Conservation (phyloP, 768 basidiomycete genomes). For the Hypholoma fasciculare region DNA sequence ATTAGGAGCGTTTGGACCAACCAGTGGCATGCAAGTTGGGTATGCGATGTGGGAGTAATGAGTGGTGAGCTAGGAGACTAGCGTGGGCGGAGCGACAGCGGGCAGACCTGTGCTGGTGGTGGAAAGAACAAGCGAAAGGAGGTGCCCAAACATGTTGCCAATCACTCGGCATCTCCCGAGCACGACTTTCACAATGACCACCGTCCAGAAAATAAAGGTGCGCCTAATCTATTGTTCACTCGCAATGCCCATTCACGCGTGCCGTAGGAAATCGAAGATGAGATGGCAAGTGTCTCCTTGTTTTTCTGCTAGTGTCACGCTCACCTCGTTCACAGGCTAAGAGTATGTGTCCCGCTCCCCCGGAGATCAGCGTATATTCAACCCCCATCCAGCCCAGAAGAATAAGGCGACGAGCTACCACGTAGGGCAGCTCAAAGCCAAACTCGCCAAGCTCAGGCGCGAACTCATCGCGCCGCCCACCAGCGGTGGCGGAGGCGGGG, state of each 20-base stretch:
- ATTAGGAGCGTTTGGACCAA: conserved; percentile 37
- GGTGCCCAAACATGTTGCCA: conserved; percentile 19
- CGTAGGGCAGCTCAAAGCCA: conserved; percentile 95
- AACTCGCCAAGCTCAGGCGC: conserved; percentile 94
- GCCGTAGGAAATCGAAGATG: conserved; percentile 89
- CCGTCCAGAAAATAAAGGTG: conserved; percentile 89
- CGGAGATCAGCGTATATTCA: conserved; percentile 4
- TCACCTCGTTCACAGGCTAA: conserved; percentile 53
- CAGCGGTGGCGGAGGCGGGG: conserved; percentile 85
- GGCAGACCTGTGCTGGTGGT: conserved; percentile 12
- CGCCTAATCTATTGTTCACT: conserved; percentile 20
- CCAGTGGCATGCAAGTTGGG: conserved; percentile 47
- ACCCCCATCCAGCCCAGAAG: conserved; percentile 69
- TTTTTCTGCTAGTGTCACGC: conserved; percentile 15
- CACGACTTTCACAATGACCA: conserved; percentile 65
- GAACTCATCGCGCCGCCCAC: conserved; percentile 83
- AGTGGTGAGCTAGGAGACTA: conserved; percentile 26
- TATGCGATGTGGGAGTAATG: conserved; percentile 21
- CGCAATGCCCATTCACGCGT: conserved; percentile 17
- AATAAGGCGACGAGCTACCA: conserved; percentile 97
- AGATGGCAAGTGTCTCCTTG: conserved; percentile 67
- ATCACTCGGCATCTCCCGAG: conserved; percentile 39
- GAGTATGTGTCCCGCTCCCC: conserved; percentile 50
- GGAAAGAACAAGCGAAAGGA: conserved; percentile 14
- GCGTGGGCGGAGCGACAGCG: conserved; percentile 19